A percentile compares a stretch with the other conserved stretches of the same genome.
Conservation (phyloP, 805 yeast species). For the Ascoidea asiatica region DNA sequence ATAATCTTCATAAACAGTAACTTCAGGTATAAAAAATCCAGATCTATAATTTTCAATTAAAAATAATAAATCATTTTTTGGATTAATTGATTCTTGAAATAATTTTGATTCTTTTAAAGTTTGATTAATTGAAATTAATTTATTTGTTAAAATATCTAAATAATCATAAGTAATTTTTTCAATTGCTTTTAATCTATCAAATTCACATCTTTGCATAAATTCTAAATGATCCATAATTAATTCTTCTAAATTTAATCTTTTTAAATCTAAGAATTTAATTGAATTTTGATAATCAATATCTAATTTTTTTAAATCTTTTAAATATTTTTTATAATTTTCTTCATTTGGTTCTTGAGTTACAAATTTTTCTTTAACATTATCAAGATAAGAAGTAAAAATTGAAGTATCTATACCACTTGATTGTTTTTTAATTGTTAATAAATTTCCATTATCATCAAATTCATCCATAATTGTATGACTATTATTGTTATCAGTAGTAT, state of each 20-base stretch:
- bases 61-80: conserved; percentile 51
- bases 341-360: conserved; percentile 11
- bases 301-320: conserved; percentile 41
- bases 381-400: conserved; percentile 7
- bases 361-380: conserved; percentile 9
- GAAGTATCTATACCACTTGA: background rate
- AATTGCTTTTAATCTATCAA: conserved; percentile 62
- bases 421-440: background rate
- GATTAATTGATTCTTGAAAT: conserved; percentile 60
- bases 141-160: conserved; percentile 49
- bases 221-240: conserved; percentile 54
- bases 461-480: too few relatives aligned
- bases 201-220: conserved; percentile 74
- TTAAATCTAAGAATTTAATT: conserved; percentile 45
- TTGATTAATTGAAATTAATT: conserved; percentile 40
- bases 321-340: conserved; percentile 31
- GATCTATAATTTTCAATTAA: conserved; percentile 56
- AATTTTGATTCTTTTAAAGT: conserved; percentile 48
- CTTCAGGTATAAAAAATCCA: conserved; percentile 64
- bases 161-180: conserved; percentile 68
- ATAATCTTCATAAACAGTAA: conserved; percentile 65
- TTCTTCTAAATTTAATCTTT: conserved; percentile 67
- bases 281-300: conserved; percentile 43
- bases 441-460: too few relatives aligned
- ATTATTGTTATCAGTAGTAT: too few relatives aligned